Percentiles rank a stretch among this genome's conserved stretches.
phyloP scores from a whole-genome alignment of 2,329 filamentous ascomycete species.

The Penicillium sp. region DNA sequence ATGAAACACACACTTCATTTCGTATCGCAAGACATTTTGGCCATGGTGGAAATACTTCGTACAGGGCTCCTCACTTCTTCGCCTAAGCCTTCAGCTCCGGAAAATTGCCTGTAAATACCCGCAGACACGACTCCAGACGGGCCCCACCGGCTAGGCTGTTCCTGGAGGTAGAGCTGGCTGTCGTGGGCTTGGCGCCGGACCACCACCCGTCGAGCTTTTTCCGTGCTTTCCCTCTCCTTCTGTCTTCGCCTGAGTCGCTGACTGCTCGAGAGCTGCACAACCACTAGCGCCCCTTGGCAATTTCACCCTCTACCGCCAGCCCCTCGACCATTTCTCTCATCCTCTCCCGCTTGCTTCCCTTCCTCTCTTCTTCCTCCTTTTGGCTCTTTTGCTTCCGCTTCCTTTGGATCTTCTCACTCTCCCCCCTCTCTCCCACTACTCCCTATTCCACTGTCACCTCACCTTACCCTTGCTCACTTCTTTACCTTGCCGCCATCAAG shows the following conservation, averaged over 20 bases:
- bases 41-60: conserved; percentile 2
- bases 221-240: conserved; percentile 27
- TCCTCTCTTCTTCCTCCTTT: conserved; percentile 22
- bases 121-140: conserved; percentile 32
- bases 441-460: conserved; percentile 16
- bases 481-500: conserved; percentile 12
- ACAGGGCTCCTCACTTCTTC: neutral
- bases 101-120: conserved; percentile 36
- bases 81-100: conserved; percentile 18
- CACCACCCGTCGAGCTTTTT: conserved; percentile 28
- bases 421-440: conserved; percentile 17
- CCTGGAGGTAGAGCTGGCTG: conserved; percentile 31
- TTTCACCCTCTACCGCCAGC: conserved; percentile 37
- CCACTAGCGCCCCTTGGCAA: conserved; percentile 42
- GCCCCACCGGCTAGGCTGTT: conserved; percentile 34
- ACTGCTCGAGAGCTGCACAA: conserved; percentile 39
- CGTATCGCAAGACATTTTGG: neutral
- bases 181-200: conserved; percentile 32
- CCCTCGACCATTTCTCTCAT: conserved; percentile 34
- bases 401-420: conserved; percentile 19
- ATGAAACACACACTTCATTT: no score
- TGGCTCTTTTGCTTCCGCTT: conserved; percentile 18
- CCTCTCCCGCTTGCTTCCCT: conserved; percentile 20
- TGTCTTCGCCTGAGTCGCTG: conserved; percentile 21
- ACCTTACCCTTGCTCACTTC: conserved; percentile 18